Percentiles rank a stretch among this genome's conserved stretches.
These are phyloP conservation scores for Leonotis leonurus DNA, from an alignment of 257 asterid genomes.

Conservation along the genomic window DNA sequence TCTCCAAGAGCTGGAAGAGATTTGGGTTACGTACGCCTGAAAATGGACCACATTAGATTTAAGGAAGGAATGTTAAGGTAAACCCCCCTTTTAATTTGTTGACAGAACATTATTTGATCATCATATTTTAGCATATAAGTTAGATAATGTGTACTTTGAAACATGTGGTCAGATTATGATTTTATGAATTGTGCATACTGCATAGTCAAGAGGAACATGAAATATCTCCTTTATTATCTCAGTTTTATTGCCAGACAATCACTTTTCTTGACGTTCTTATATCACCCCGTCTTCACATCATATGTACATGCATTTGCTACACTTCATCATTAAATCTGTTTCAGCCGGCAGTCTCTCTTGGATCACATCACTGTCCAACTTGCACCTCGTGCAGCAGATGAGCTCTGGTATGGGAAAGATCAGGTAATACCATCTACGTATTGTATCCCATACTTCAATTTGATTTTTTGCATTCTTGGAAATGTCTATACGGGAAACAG, in stretches of 20 bases:
- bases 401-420: conserved; percentile 72
- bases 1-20: conserved; percentile 95
- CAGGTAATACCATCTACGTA: conserved; percentile 67
- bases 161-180: neutral
- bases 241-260: neutral
- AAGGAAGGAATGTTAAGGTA: conserved; percentile 83
- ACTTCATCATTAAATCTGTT: conserved; percentile 1
- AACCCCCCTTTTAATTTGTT: neutral
- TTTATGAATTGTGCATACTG: neutral
- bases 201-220: neutral
- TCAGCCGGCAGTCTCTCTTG: conserved; percentile 90
- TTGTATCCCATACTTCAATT: conserved; percentile 3
- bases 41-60: conserved; percentile 72
- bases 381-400: conserved; percentile 99
- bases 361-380: conserved; percentile 91
- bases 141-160: neutral
- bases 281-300: neutral
- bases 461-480: neutral
- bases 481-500: neutral
- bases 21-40: conserved; percentile 76
- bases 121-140: neutral
- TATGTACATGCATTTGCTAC: neutral
- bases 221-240: neutral
- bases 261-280: neutral
- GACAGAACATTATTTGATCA: neutral